These are phyloP conservation scores for Botryosphaeria agaves DNA, from an alignment of 2,329 filamentous ascomycete genomes.

Conservation along the genomic window DNA sequence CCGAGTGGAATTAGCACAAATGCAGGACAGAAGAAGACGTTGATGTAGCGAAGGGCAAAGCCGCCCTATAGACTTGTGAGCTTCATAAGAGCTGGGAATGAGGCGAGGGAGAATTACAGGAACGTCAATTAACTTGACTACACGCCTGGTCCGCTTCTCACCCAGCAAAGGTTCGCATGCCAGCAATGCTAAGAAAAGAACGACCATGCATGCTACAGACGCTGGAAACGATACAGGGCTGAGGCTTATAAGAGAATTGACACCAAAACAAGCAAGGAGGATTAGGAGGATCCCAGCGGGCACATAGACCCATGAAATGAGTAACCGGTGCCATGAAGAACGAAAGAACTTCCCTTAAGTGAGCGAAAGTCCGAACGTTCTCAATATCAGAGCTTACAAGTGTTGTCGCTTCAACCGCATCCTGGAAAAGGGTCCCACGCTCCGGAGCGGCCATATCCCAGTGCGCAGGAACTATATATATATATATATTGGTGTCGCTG, in stretches of 20 bases:
- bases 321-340: slow-evolving; percentile 9
- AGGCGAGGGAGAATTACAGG: slow-evolving; percentile 24
- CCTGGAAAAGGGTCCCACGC: no score
- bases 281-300: slow-evolving; percentile 24
- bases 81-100: background rate
- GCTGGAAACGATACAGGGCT: slow-evolving; percentile 38
- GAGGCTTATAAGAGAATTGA: slow-evolving; percentile 23
- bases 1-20: slow-evolving; percentile 43
- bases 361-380: no score
- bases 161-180: slow-evolving; percentile 30
- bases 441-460: no score
- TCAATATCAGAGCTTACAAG: no score
- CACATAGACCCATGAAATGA: slow-evolving; percentile 30
- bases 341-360: slow-evolving; percentile 6
- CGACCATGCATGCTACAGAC: slow-evolving; percentile 39
- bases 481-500: no score
- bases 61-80: slow-evolving; percentile 24
- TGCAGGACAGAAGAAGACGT: slow-evolving; percentile 39
- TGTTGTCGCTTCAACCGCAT: no score
- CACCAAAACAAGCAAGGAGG: slow-evolving; percentile 22
- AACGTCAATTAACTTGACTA: slow-evolving; percentile 35
- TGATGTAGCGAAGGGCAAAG: slow-evolving; percentile 42
- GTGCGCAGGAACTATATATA: no score
- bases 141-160: slow-evolving; percentile 26
- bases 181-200: slow-evolving; percentile 35